Conservation (phyloP, 441 rosid species). For the Biscutella auriculata region DNA sequence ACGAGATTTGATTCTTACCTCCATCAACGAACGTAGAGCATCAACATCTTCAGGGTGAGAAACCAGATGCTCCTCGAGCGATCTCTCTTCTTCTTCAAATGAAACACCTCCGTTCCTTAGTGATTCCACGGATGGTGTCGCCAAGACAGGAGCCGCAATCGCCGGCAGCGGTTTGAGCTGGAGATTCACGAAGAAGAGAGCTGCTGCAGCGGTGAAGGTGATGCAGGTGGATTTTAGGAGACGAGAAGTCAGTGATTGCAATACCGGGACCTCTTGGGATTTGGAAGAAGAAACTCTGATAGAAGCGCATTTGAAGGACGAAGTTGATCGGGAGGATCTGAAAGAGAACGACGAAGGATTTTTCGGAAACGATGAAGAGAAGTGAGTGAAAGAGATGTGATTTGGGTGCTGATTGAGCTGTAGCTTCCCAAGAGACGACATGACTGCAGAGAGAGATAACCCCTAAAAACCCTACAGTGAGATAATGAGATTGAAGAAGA, state of each 20-base stretch:
- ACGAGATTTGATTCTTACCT: conserved; percentile 39
- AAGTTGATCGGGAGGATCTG: neutral
- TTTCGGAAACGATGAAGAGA: conserved; percentile 26
- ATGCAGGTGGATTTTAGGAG: conserved; percentile 42
- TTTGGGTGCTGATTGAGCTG: conserved; percentile 28
- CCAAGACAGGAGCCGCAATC: conserved; percentile 34
- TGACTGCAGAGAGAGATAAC: conserved; percentile 13
- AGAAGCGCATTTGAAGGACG: conserved; percentile 28
- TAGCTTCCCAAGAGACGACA: conserved; percentile 41
- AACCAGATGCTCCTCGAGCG: conserved; percentile 31
- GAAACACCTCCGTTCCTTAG: conserved; percentile 14
- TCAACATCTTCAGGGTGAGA: conserved; percentile 35
- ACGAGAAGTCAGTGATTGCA: conserved; percentile 6
- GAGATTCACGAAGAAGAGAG: conserved; percentile 31
- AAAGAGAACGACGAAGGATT: neutral
- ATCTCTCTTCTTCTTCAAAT: conserved; percentile 35
- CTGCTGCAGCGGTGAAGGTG: conserved; percentile 43
- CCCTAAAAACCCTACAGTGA: conserved; percentile 2
- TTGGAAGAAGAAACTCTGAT: conserved; percentile 31
- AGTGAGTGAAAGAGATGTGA: conserved; percentile 30
- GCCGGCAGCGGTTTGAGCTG: conserved; percentile 27
- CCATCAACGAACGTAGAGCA: conserved; percentile 49
- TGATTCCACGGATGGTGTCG: conserved; percentile 28
- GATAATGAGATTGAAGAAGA: conserved; percentile 5
- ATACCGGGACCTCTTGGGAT: neutral